Evolutionary conservation across 2,329 filamentous ascomycete genomes (phyloP), one percentile per base, ranked within the genome.

Genomic region (Setomelanomma holmii): DNA sequence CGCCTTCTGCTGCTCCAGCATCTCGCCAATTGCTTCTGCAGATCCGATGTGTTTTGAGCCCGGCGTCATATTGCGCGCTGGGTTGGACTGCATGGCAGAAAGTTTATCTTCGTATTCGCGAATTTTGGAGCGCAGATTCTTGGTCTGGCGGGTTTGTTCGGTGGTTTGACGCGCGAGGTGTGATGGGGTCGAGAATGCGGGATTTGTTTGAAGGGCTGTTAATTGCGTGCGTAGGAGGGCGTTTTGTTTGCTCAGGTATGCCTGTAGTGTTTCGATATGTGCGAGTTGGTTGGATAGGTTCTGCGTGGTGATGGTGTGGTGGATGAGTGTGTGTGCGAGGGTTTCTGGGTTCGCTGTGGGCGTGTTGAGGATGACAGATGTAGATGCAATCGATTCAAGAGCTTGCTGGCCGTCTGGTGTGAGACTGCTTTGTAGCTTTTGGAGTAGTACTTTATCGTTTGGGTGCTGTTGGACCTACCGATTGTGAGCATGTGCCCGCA

Each of bases 71-170:
- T 46, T 58, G 22, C 53, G 60, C 36, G 52, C 52, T 34, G 69
- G 68, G 16, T 49, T 52, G 7, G 51, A 51, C 21, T 71, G 64
- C 23, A 51, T 78, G 68, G 58, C 84, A 76, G 52, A 61, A 11
- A 76, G 61, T 38, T 64, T 67, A 33, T 73, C 69, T 40, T 74
- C 69, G 45, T 90, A 84, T 66, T 95, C 90, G 14, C 84, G 84
- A 1, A 93, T 78, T 61, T 88, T 88, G 2, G 85, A 76, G 12
- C 81, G 77, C 33, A 90, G 78, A n/a, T 84, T 76, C 69, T 91
- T 91, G 42, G 88, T 84, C 49, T 82, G 86, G 48, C 89, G 86
- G 58, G 87, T 86, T 75, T 89, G 84, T 44, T 95, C 88, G 4
- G 87, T 80, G n/a, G 91, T 93, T 59, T 88, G 83, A 59, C 86